Conservation (phyloP, 371 early-diverging fungal genomes). For the Phascolomyces articulosus region DNA sequence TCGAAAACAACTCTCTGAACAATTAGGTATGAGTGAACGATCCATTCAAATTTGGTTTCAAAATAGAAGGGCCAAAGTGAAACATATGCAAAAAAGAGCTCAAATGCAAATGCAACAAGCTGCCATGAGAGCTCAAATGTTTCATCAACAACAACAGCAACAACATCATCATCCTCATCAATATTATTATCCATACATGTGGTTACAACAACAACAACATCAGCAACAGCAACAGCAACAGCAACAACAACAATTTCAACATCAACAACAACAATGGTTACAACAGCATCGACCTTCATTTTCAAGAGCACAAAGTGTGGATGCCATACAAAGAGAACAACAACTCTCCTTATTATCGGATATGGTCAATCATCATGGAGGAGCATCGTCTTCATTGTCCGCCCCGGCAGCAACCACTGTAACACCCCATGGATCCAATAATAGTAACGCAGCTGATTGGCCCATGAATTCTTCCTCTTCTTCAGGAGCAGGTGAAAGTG, state of each 20-base stretch:
- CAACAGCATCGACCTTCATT: background rate
- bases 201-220: constrained; percentile 13
- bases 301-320: constrained; percentile 1
- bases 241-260: constrained; percentile 1
- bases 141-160: constrained; percentile 24
- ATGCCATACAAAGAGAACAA: background rate
- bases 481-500: background rate
- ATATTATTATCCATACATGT: constrained; percentile 11
- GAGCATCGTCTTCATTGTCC: no score
- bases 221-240: background rate
- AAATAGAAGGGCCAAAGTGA: constrained; percentile 95
- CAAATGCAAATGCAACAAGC: constrained; percentile 50
- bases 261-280: background rate
- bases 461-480: background rate
- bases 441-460: background rate
- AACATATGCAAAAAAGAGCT: constrained; percentile 68
- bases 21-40: constrained; percentile 90
- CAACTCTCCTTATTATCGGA: constrained; percentile 5
- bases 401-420: no score
- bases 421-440: background rate
- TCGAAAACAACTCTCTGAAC: constrained; percentile 83
- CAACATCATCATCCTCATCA: constrained; percentile 14
- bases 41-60: constrained; percentile 99
- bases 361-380: no score
- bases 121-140: constrained; percentile 32